phyloP scores from a whole-genome alignment of 306 rosid species.

The Geum urbanum region DNA sequence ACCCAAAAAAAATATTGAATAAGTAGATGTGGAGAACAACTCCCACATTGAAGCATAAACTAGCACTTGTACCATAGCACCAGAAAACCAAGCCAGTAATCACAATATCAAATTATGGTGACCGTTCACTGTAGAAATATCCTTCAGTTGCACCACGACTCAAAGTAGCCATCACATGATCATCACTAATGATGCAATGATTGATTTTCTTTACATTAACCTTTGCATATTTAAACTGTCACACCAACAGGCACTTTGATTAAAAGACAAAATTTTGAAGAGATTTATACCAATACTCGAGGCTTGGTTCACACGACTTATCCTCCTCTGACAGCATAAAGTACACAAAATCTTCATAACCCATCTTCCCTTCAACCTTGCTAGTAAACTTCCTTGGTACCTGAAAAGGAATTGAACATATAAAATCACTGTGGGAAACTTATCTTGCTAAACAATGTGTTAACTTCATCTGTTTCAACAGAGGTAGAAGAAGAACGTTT shows the following conservation, averaged over 20 bases:
- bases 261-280: slow-evolving; percentile 2
- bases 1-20: slow-evolving; percentile 22
- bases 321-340: slow-evolving; percentile 97
- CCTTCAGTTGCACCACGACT: not conserved
- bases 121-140: not conserved
- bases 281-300: slow-evolving; percentile 77
- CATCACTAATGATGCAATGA: too few species aligned
- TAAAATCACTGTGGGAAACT: not conserved
- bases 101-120: not conserved
- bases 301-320: slow-evolving; percentile 91
- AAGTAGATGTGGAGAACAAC: slow-evolving; percentile 4
- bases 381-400: slow-evolving; percentile 87
- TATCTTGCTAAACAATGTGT: slow-evolving; percentile 2
- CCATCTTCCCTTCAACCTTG: slow-evolving; percentile 96
- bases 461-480: not conserved
- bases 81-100: not conserved
- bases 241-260: not conserved
- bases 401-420: slow-evolving; percentile 37
- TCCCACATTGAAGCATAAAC: not conserved
- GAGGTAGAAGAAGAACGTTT: not conserved
- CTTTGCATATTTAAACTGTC: too few species aligned
- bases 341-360: slow-evolving; percentile 95
- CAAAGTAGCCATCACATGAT: too few species aligned
- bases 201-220: too few species aligned
- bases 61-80: not conserved